phyloP scores from a whole-genome alignment of 2,329 filamentous ascomycete genomes.

The Elsinoe arachidis region DNA sequence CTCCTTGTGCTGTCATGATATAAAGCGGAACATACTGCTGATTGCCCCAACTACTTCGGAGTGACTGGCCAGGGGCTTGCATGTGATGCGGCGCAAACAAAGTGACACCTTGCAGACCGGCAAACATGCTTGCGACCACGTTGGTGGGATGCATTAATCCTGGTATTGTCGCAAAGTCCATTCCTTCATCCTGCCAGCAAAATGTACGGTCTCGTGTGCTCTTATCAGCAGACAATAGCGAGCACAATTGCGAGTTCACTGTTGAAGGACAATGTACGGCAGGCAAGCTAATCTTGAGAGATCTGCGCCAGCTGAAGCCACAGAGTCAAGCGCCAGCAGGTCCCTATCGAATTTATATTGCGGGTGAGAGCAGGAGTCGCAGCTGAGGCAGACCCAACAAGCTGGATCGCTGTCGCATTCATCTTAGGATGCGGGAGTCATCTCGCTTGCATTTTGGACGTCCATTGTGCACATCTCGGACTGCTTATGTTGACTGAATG shows the following conservation, averaged over 20 bases:
- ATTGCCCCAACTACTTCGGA: neutral
- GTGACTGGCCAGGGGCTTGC: neutral
- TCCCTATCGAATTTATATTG: slow-evolving; percentile 6
- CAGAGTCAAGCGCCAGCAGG: neutral
- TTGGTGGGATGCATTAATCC: neutral
- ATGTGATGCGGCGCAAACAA: neutral
- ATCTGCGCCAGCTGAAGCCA: neutral
- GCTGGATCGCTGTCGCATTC: neutral
- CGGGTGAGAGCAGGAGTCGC: neutral
- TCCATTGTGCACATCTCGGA: no score
- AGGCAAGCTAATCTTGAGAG: neutral
- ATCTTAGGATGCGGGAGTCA: neutral
- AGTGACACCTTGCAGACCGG: neutral
- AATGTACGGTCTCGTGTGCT: no score
- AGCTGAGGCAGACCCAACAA: neutral
- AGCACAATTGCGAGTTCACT: no score
- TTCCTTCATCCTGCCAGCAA: neutral
- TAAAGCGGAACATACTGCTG: neutral
- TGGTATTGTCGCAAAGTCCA: neutral
- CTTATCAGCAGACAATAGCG: no score
- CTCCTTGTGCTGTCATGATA: neutral
- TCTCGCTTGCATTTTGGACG: no score
- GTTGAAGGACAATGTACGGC: no score
- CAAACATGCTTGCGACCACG: neutral
- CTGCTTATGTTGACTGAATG: no score